Evolutionary conservation across 2,329 filamentous ascomycete genomes (phyloP).

Genomic region (Aspergillus ruber): DNA sequence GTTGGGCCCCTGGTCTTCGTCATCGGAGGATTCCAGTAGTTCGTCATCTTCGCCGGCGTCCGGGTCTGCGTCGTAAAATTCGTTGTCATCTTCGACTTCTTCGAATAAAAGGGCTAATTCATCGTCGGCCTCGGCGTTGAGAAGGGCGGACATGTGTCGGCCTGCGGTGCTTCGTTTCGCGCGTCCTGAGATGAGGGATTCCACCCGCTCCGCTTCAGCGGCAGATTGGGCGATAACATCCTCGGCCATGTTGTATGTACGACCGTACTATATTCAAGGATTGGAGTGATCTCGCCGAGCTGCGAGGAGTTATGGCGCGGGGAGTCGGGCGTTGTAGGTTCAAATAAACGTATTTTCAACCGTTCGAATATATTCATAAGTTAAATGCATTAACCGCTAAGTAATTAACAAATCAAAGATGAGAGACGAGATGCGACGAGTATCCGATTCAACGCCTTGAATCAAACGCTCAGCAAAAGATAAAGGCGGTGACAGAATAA

Average conservation of each 20-base stretch:
- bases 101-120: slow-evolving; percentile 57
- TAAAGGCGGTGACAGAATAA: background rate
- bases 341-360: too few species aligned
- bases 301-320: background rate
- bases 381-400: too few species aligned
- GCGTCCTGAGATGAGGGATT: slow-evolving; percentile 42
- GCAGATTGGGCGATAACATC: slow-evolving; percentile 14
- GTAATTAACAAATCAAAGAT: too few species aligned
- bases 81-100: slow-evolving; percentile 55
- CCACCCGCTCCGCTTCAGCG: slow-evolving; percentile 17
- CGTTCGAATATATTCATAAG: too few species aligned
- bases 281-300: background rate
- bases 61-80: slow-evolving; percentile 32
- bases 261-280: slow-evolving; percentile 3
- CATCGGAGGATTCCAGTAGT: slow-evolving; percentile 76
- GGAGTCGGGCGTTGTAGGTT: too few species aligned
- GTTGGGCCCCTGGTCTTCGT: slow-evolving; percentile 63
- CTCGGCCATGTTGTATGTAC: slow-evolving; percentile 17
- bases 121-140: slow-evolving; percentile 68
- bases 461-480: background rate
- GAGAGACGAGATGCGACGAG: background rate
- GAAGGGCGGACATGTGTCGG: slow-evolving; percentile 71
- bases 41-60: slow-evolving; percentile 60
- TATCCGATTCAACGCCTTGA: background rate
- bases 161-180: slow-evolving; percentile 74